A percentile compares a stretch with the other conserved stretches of the same genome.
Evolutionary conservation across 2,329 filamentous ascomycete species (phyloP).

Genomic region (Pseudophaeomoniella oleicola): DNA sequence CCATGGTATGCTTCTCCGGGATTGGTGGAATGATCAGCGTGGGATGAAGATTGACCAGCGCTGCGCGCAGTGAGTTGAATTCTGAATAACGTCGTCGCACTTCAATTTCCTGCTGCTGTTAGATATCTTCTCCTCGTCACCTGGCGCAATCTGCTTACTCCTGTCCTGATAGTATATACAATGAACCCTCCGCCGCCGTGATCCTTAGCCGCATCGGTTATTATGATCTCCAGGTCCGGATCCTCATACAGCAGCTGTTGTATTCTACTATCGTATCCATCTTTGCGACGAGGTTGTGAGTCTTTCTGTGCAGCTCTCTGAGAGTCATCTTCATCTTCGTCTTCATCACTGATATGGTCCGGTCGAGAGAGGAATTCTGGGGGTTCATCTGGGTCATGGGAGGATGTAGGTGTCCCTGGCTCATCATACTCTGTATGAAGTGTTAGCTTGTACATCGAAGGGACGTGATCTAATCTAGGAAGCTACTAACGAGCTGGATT

Average conservation of each 20-base stretch:
- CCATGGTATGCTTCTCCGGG: slow-evolving; percentile 97
- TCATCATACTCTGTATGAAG: slow-evolving; percentile 40
- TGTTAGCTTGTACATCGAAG: neutral
- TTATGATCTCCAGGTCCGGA: slow-evolving; percentile 75
- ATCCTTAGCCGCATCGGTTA: slow-evolving; percentile 92
- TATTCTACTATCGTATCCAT: slow-evolving; percentile 85
- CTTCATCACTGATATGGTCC: slow-evolving; percentile 43
- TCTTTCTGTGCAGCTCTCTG: slow-evolving; percentile 21
- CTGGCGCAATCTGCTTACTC: slow-evolving; percentile 40
- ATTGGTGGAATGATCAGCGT: slow-evolving; percentile 94
- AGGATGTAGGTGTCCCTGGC: slow-evolving; percentile 51
- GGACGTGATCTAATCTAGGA: neutral
- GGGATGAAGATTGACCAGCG: slow-evolving; percentile 80
- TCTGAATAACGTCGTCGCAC: slow-evolving; percentile 92
- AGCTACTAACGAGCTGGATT: slow-evolving; percentile 4
- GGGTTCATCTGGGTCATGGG: slow-evolving; percentile 52
- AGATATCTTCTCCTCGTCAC: slow-evolving; percentile 3
- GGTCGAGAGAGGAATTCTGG: slow-evolving; percentile 40
- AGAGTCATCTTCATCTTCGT: slow-evolving; percentile 37
- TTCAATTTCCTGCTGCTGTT: slow-evolving; percentile 60
- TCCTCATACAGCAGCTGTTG: slow-evolving; percentile 97
- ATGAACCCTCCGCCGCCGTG: slow-evolving; percentile 85
- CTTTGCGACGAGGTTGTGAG: slow-evolving; percentile 50
- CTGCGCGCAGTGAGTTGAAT: slow-evolving; percentile 79
- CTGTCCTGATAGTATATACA: slow-evolving; percentile 91